Base-by-base conservation (phyloP, 192 early-diverging fungal genomes). In the Podila clonocystis region DNA sequence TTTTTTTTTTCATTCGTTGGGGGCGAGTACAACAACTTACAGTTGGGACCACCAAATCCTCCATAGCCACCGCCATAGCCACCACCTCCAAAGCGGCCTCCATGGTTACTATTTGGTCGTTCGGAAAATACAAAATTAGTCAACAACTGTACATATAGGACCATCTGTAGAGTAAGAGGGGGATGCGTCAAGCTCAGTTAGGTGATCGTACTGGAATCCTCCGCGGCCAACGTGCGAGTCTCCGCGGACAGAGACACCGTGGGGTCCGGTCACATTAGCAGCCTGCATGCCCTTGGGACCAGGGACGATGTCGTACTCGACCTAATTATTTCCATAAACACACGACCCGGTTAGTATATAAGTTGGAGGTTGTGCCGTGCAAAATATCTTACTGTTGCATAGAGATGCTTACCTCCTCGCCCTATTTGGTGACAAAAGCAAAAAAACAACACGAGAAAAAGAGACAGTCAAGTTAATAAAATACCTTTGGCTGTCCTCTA, bases 241-340 rank as follows among this genome's bases (percentile, higher is more conserved):
- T 15, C 95, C 95, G n/a, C 87, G 87, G 52, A 97, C 95, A 70
- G 84, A 83, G 4, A 67, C 65, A 52, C 94, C 93, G 65, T 85
- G 74, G 1, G 93, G 94, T 9, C 94, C 94, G 22, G 94, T 89
- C 11, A 95, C 94, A 48, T 93, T 88, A 12, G 94, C 89, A 2
- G 95, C 95, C 73, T 94, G 94, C 67, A 92, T 82, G 1, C 95
- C 95, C 76, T 97, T 97, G 36, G 91, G 86, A 7, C 95, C 94
- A 52, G 88, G 83, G 17, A 87, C 83, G 12, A 92, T 64, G 41
- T 91, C 91, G 66, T 90, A 94, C 52, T 94, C 93, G 22, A 94
- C 93, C 90, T 90, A 22, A 6, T 12, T 34, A 50, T 26, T 29
- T 69, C 28, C 31, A 45, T 15, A 45, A 4, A 45, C 12, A 15